Percentiles rank a stretch among this genome's conserved stretches.
Evolutionary conservation across 2,329 filamentous ascomycete species (phyloP).

Genomic region (Fusarium sp.): DNA sequence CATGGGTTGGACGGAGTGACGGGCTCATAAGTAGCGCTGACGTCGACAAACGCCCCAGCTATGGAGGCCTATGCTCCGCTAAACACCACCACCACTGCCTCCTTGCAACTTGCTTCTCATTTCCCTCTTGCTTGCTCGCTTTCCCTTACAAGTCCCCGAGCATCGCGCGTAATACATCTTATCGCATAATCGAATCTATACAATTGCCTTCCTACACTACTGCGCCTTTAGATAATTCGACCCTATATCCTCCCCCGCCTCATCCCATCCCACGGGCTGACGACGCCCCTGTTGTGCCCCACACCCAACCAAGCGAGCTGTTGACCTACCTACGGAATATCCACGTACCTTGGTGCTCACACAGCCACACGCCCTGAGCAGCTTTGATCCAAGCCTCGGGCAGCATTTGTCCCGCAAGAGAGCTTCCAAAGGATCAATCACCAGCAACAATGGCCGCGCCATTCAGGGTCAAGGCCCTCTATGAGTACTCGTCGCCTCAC

Average conservation of each 20-base stretch:
- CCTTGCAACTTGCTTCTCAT: slow-evolving; percentile 41
- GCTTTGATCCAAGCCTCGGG: slow-evolving; percentile 45
- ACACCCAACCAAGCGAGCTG: slow-evolving; percentile 45
- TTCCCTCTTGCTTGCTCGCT: slow-evolving; percentile 37
- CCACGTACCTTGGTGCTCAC: slow-evolving; percentile 38
- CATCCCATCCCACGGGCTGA: slow-evolving; percentile 45
- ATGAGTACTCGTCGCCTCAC: slow-evolving; percentile 91
- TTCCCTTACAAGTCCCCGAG: slow-evolving; percentile 20
- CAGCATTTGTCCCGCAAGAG: slow-evolving; percentile 45
- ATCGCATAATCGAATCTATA: slow-evolving; percentile 13
- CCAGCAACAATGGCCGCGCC: slow-evolving; percentile 71
- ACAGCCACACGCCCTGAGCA: slow-evolving; percentile 43
- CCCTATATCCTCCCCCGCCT: slow-evolving; percentile 37
- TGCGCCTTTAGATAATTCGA: slow-evolving; percentile 21
- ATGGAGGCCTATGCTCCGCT: slow-evolving; percentile 47
- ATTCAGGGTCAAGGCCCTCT: slow-evolving; percentile 96
- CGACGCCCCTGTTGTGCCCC: slow-evolving; percentile 48
- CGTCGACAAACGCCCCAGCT: slow-evolving; percentile 57
- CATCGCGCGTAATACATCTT: slow-evolving; percentile 24
- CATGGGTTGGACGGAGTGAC: slow-evolving; percentile 42
- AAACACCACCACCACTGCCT: slow-evolving; percentile 48
- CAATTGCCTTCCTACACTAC: slow-evolving; percentile 42
- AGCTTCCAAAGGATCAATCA: slow-evolving; percentile 50
- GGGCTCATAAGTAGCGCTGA: slow-evolving; percentile 55
- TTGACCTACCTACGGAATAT: slow-evolving; percentile 37